phyloP scores from a whole-genome alignment of 2,329 filamentous ascomycete genomes.

The Xylariaceae sp. region DNA sequence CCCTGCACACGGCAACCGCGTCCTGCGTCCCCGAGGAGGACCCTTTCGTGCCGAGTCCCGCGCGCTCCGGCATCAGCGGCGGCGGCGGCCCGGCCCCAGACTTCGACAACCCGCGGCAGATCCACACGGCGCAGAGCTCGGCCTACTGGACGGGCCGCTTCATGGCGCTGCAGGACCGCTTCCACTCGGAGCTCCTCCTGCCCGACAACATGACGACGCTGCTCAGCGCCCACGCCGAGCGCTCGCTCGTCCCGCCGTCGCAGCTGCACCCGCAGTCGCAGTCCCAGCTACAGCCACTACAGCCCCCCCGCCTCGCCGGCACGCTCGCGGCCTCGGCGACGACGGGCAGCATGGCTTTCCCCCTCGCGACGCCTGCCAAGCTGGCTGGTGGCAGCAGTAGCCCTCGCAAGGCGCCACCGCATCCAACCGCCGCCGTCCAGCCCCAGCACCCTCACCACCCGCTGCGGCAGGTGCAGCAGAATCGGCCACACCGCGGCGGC shows the following conservation, averaged over 20 bases:
- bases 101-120: constrained; percentile 16
- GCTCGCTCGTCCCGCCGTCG: constrained; percentile 4
- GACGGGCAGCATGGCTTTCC: constrained; percentile 6
- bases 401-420: constrained; percentile 1
- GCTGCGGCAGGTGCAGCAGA: constrained; percentile 1
- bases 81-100: neutral
- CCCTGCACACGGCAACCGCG: too few relatives aligned
- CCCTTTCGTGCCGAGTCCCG: too few relatives aligned
- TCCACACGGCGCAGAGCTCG: constrained; percentile 37
- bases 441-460: neutral
- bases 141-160: constrained; percentile 59
- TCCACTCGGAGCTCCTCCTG: constrained; percentile 34
- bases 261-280: too few relatives aligned
- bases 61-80: too few relatives aligned
- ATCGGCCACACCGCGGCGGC: neutral
- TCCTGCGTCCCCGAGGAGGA: too few relatives aligned
- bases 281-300: too few relatives aligned
- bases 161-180: constrained; percentile 47
- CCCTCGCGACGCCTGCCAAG: neutral
- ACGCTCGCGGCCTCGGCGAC: constrained; percentile 10
- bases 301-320: too few relatives aligned
- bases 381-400: neutral
- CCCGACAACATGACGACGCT: constrained; percentile 18
- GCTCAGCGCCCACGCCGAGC: constrained; percentile 14
- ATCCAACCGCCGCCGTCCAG: neutral